A percentile compares a stretch with the other conserved stretches of the same genome.
Evolutionary conservation across 2,329 filamentous ascomycete species (phyloP).

Genomic region (Fusarium goolgardi): DNA sequence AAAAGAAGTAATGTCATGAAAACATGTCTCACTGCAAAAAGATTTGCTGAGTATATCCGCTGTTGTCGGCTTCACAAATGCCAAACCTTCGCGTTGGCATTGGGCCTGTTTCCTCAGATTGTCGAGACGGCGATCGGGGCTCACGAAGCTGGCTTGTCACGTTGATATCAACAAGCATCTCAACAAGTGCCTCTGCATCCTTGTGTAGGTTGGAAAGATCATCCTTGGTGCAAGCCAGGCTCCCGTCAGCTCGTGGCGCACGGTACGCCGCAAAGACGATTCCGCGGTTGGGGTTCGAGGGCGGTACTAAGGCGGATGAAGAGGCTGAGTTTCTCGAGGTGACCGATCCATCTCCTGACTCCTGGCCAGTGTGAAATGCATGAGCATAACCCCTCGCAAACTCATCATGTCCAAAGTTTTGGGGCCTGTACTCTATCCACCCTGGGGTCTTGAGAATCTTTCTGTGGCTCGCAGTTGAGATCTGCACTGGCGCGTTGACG

Average conservation of each 20-base stretch:
- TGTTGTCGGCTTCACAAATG: neutral
- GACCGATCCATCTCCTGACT: slow-evolving; percentile 46
- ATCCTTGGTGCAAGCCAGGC: slow-evolving; percentile 49
- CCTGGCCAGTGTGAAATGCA: slow-evolving; percentile 62
- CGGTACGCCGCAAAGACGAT: slow-evolving; percentile 69
- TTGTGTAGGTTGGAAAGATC: slow-evolving; percentile 60
- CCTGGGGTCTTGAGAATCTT: slow-evolving; percentile 61
- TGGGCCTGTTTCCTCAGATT: slow-evolving; percentile 54
- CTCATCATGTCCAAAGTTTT: slow-evolving; percentile 56
- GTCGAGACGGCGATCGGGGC: slow-evolving; percentile 41
- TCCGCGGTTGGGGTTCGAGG: slow-evolving; percentile 58
- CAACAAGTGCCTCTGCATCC: slow-evolving; percentile 65
- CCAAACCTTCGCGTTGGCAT: slow-evolving; percentile 49
- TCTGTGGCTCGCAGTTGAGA: slow-evolving; percentile 62
- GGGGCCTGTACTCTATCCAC: slow-evolving; percentile 65
- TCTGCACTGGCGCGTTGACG: slow-evolving; percentile 63
- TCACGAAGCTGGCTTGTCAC: slow-evolving; percentile 53
- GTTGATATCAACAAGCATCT: slow-evolving; percentile 64
- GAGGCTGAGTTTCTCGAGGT: slow-evolving; percentile 45
- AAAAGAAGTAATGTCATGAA: slow-evolving; percentile 24
- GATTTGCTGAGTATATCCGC: neutral
- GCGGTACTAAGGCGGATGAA: slow-evolving; percentile 38
- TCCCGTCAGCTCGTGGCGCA: slow-evolving; percentile 56
- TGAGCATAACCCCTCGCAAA: slow-evolving; percentile 65
- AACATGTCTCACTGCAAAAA: slow-evolving; percentile 15